Evolutionary conservation across 1,284 basidiomycete genomes (phyloP).

Genomic region (Rhodotorula sp.): DNA sequence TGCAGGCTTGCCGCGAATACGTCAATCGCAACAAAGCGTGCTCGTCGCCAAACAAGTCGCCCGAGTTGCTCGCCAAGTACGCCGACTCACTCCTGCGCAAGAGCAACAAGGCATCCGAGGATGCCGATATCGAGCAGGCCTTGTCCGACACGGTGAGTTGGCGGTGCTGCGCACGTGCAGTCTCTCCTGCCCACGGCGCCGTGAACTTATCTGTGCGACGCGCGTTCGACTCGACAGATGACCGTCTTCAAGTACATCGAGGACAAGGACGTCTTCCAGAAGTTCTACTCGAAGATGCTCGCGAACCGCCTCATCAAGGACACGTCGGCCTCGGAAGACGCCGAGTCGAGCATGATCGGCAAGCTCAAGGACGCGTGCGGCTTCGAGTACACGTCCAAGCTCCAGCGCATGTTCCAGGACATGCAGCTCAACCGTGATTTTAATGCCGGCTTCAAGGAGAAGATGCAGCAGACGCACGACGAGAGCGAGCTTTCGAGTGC

Average conservation of each 20-base stretch:
- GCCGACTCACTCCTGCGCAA: constrained; percentile 88
- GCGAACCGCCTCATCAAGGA: constrained; percentile 91
- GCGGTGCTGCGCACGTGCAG: neutral
- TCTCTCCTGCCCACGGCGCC: neutral
- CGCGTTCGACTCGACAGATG: constrained; percentile 63
- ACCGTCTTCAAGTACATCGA: constrained; percentile 98
- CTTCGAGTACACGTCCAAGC: constrained; percentile 97
- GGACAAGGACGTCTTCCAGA: constrained; percentile 99
- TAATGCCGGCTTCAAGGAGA: constrained; percentile 94
- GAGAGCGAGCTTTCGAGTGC: constrained; percentile 57
- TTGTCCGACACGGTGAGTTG: constrained; percentile 80
- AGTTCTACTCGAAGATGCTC: constrained; percentile 96
- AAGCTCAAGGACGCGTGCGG: constrained; percentile 98
- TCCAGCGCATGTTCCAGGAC: constrained; percentile 94
- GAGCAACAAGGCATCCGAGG: constrained; percentile 89
- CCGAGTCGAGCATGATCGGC: constrained; percentile 96
- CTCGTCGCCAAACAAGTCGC: constrained; percentile 77
- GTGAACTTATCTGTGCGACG: neutral
- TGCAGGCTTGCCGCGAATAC: constrained; percentile 89
- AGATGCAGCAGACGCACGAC: constrained; percentile 76
- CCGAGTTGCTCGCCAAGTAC: constrained; percentile 91
- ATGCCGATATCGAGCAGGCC: constrained; percentile 83
- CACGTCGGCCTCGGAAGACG: constrained; percentile 92
- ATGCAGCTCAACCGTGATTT: constrained; percentile 95
- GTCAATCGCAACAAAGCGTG: constrained; percentile 93